A percentile compares a stretch with the other conserved stretches of the same genome.
Evolutionary conservation across 306 rosid species (phyloP).

Genomic region (Lablab purpureus): DNA sequence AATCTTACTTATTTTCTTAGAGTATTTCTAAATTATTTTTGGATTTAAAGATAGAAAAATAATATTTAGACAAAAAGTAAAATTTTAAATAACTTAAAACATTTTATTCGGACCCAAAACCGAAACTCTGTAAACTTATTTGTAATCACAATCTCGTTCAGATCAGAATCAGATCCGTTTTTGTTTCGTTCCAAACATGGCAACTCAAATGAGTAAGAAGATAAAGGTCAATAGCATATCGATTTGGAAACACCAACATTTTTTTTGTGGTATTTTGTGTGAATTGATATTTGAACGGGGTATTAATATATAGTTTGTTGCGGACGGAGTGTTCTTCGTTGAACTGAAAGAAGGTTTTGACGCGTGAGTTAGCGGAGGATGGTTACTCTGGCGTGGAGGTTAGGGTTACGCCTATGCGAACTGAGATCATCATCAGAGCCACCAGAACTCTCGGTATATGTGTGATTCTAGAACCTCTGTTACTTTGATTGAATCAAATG

Average conservation of each 20-base stretch:
- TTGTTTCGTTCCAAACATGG: not conserved
- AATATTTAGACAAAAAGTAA: not conserved
- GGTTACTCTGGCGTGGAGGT: constrained; percentile 38
- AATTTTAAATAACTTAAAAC: not conserved
- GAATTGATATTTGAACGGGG: not conserved
- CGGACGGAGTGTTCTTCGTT: constrained; percentile 20
- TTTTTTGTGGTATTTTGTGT: not conserved
- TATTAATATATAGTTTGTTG: not conserved
- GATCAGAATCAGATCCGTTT: not conserved
- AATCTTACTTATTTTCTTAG: too few species aligned
- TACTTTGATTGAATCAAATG: not conserved
- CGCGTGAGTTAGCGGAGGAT: constrained; percentile 16
- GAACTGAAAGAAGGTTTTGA: constrained; percentile 30
- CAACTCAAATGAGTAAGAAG: constrained; percentile 27
- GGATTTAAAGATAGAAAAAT: not conserved
- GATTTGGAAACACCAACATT: not conserved
- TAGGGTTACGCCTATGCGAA: constrained; percentile 34
- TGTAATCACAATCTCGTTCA: not conserved
- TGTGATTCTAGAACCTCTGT: not conserved
- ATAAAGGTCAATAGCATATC: not conserved
- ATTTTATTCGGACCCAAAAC: too few species aligned
- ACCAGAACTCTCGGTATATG: constrained; percentile 21
- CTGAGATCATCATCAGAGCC: constrained; percentile 36
- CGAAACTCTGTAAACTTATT: not conserved
- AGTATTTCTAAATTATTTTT: too few species aligned